Evolutionary conservation across 345 rosid species (phyloP).

Genomic region (Turritis glabra): DNA sequence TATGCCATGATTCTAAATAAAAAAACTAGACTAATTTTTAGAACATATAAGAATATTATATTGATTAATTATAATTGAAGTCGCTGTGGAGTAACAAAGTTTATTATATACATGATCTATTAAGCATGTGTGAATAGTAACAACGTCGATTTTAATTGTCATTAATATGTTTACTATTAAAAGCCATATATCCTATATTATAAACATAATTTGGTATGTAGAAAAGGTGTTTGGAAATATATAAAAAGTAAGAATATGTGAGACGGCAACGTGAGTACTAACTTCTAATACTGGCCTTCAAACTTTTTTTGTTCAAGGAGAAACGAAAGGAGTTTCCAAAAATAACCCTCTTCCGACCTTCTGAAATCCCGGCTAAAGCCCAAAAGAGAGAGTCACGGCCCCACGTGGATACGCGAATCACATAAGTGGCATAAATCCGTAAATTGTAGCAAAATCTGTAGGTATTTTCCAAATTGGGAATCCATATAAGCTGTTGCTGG

Average conservation of each 20-base stretch:
- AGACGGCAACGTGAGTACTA: neutral
- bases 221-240: neutral
- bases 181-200: too few relatives aligned
- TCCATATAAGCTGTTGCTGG: slow-evolving; percentile 29
- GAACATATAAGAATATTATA: neutral
- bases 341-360: neutral
- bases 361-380: slow-evolving; percentile 2
- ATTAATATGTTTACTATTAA: too few relatives aligned
- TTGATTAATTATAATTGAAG: too few relatives aligned
- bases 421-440: slow-evolving; percentile 37
- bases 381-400: slow-evolving; percentile 42
- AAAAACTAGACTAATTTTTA: neutral
- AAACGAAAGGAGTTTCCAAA: neutral
- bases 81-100: neutral
- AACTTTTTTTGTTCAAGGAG: neutral
- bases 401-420: slow-evolving; percentile 38
- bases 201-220: neutral
- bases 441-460: slow-evolving; percentile 7
- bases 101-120: neutral
- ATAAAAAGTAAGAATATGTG: too few relatives aligned
- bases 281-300: too few relatives aligned
- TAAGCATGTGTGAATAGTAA: too few relatives aligned
- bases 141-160: too few relatives aligned
- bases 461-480: slow-evolving; percentile 12
- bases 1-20: neutral